Conservation (phyloP, 2,329 filamentous ascomycete species). For the Cladosporium velox region DNA sequence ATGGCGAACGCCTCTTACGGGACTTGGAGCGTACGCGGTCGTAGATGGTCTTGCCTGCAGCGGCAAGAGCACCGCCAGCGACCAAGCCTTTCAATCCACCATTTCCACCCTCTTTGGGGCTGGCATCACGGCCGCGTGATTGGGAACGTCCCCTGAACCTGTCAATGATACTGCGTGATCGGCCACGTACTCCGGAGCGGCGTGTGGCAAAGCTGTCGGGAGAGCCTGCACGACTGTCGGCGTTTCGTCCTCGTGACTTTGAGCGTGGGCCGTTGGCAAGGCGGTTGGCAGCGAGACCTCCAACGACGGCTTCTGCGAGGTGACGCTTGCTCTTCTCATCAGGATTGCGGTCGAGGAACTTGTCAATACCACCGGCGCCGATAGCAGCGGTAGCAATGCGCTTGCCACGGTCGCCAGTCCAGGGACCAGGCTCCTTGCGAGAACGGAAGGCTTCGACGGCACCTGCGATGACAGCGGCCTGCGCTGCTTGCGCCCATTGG, state of each 20-base stretch:
- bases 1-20: conserved; percentile 49
- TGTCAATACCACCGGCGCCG: conserved; percentile 84
- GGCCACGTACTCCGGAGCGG: conserved; percentile 22
- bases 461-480: conserved; percentile 85
- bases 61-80: conserved; percentile 51
- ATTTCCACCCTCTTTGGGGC: conserved; percentile 41
- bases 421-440: conserved; percentile 83
- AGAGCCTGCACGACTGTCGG: conserved; percentile 38
- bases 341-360: conserved; percentile 66
- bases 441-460: conserved; percentile 90
- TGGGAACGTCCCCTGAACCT: conserved; percentile 54
- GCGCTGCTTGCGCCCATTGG: conserved; percentile 73
- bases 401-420: conserved; percentile 89
- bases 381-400: conserved; percentile 84
- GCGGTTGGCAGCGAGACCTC: conserved; percentile 82
- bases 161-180: conserved; percentile 53
- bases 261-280: conserved; percentile 77
- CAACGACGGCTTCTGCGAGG: conserved; percentile 82
- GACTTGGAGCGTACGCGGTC: conserved; percentile 59
- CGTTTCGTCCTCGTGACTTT: conserved; percentile 61
- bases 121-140: conserved; percentile 43
- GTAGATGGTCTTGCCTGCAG: conserved; percentile 54
- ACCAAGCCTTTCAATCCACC: conserved; percentile 52
- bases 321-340: conserved; percentile 77
- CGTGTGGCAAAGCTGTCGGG: conserved; percentile 35